Conservation (phyloP, 495 filamentous ascomycete genomes). For the Xylaria sp. region DNA sequence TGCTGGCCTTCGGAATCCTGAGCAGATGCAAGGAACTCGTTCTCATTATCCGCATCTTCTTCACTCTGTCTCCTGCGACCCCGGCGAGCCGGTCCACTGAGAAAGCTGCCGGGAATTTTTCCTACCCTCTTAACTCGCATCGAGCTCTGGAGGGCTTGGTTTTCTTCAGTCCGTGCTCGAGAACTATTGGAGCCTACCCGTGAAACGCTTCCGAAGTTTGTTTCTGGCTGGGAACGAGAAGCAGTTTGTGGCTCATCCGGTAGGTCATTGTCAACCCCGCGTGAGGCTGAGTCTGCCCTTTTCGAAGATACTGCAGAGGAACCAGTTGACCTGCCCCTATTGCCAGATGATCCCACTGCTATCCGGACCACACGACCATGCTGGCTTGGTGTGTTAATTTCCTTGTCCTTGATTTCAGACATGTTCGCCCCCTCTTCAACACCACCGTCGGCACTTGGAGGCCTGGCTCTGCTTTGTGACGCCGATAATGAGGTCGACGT, state of each 20-base stretch:
- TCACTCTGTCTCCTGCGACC: constrained; percentile 78
- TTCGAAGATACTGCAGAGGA: constrained; percentile 52
- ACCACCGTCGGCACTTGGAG: constrained; percentile 44
- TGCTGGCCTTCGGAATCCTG: constrained; percentile 49
- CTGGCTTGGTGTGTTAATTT: constrained; percentile 73
- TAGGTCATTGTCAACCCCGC: constrained; percentile 45
- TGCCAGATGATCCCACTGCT: constrained; percentile 52
- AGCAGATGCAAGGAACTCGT: constrained; percentile 40
- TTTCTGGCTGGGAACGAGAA: constrained; percentile 41
- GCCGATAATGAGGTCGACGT: constrained; percentile 32
- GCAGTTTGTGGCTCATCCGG: constrained; percentile 52
- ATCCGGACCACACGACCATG: constrained; percentile 70
- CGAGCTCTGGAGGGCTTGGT: constrained; percentile 68
- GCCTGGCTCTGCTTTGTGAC: constrained; percentile 42
- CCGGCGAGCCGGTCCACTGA: constrained; percentile 76
- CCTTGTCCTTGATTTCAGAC: constrained; percentile 44
- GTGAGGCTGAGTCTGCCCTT: constrained; percentile 38
- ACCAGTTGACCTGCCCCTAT: constrained; percentile 44
- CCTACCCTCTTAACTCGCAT: constrained; percentile 76
- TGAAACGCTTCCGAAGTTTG: constrained; percentile 55
- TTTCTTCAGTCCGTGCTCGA: constrained; percentile 62
- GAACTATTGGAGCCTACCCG: constrained; percentile 53
- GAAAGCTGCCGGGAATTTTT: constrained; percentile 72
- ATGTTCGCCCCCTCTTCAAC: constrained; percentile 40
- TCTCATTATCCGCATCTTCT: constrained; percentile 62